Base-by-base conservation (phyloP, 2,329 filamentous ascomycete genomes). In the Chaetomiaceae sp. region DNA sequence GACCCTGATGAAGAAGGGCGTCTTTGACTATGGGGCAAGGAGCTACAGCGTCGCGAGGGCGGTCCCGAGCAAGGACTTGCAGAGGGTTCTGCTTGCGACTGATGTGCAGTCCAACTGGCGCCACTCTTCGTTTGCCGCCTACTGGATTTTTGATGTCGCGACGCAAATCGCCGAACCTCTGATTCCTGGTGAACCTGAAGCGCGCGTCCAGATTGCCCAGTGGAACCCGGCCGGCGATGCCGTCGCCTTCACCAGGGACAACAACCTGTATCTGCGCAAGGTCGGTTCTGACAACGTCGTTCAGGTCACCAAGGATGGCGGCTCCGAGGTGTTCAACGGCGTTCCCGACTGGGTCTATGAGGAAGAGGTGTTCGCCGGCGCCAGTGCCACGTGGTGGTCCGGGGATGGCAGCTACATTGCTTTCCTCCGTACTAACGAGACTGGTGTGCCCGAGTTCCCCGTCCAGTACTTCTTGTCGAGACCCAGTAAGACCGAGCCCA, bases 301-400 rank as follows among this genome's bases (percentile, higher is more conserved):
- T 5, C 82, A 86, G 55, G 86, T 99, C 60, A 97, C 93, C 1
- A 82, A 75, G 48, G 92, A 99, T 64, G 93, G 95, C 12, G 89
- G 92, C 0, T 75, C 83, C 0, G 83, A 97, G 60, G 82, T 93
- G 53, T 99, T 99, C 69, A 96, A 99, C 62, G 93, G 93, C 16
- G 82, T 96, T 17, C 93, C 93, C 0, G 95, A 99, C 67, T 99
- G 93, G 93, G 93, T 97, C 0, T 95, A 95, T 64, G 89, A 95
- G 65, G 77, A 80, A 58, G 89, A 95, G 66, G 89, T 95, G 3
- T 88, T 97, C 55, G 68, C 74, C 13, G 85, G 81, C 1, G 87
- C 88, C 60, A 89, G 81, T 55, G 92, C 88, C 5, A 95, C 91
- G 1, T 99, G 95, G 93, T 99, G 91, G 91, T 92, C 89, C 30